These are phyloP conservation scores for Eucalyptus pauciflora DNA, from an alignment of 345 rosid species.

Conservation along the genomic window DNA sequence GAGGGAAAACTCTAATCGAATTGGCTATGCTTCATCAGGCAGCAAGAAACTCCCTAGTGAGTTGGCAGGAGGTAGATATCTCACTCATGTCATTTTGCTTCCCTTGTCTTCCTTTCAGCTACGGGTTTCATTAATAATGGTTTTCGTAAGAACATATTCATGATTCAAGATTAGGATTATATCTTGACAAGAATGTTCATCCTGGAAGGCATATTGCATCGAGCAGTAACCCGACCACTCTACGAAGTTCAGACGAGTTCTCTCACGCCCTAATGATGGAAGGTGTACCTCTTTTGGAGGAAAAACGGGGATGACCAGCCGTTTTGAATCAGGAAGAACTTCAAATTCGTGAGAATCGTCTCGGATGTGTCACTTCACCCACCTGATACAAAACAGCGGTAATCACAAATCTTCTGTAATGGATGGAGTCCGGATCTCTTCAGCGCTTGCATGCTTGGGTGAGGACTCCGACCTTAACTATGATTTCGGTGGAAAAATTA, in stretches of 20 bases:
- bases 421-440: background rate
- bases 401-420: background rate
- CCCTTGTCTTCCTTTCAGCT: background rate
- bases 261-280: conserved; percentile 6
- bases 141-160: background rate
- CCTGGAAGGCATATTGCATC: conserved; percentile 4
- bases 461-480: background rate
- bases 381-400: conserved; percentile 3
- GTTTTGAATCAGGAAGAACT: conserved; percentile 2
- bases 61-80: conserved; percentile 24
- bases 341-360: conserved; percentile 4
- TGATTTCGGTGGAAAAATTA: background rate
- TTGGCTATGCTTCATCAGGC: conserved; percentile 66
- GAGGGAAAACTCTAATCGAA: conserved; percentile 50
- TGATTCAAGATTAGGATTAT: background rate
- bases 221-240: conserved; percentile 1
- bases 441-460: background rate
- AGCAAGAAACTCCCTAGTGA: conserved; percentile 16
- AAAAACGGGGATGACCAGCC: background rate
- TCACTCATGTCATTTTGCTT: background rate
- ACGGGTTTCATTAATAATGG: background rate
- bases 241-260: conserved; percentile 18
- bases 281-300: conserved; percentile 5
- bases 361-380: conserved; percentile 1
- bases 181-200: background rate